These are phyloP conservation scores for Panus rudis DNA, from an alignment of 768 basidiomycete species.

Conservation along the genomic window DNA sequence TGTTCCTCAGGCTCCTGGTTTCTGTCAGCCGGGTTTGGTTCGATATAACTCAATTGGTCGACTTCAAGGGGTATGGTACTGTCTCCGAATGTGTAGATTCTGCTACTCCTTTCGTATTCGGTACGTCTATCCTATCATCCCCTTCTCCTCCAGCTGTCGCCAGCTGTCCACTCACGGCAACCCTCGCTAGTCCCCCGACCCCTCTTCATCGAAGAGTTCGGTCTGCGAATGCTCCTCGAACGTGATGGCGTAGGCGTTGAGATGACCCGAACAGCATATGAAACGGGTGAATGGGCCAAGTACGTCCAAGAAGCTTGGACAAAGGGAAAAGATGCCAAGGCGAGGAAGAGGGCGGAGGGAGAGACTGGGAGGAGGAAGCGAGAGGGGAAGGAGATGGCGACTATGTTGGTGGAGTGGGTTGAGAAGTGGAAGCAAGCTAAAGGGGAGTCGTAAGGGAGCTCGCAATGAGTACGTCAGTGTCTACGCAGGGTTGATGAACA, in stretches of 20 bases:
- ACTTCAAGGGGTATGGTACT: slow-evolving; percentile 68
- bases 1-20: slow-evolving; percentile 5
- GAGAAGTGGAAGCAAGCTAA: slow-evolving; percentile 20
- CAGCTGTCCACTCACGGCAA: background rate
- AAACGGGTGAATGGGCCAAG: slow-evolving; percentile 65
- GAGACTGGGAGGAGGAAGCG: slow-evolving; percentile 34
- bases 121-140: slow-evolving; percentile 27
- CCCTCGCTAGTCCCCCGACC: slow-evolving; percentile 56
- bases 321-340: slow-evolving; percentile 41
- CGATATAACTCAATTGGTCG: slow-evolving; percentile 3
- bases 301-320: slow-evolving; percentile 53
- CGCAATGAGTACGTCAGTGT: no score
- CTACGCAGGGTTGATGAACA: no score
- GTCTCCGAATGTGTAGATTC: slow-evolving; percentile 75
- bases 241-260: slow-evolving; percentile 64
- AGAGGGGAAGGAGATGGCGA: slow-evolving; percentile 42
- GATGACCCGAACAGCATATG: slow-evolving; percentile 56
- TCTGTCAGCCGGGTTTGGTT: slow-evolving; percentile 1
- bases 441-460: no score
- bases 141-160: background rate
- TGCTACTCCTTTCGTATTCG: slow-evolving; percentile 73
- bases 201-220: slow-evolving; percentile 76
- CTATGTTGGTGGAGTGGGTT: slow-evolving; percentile 46
- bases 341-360: slow-evolving; percentile 37
- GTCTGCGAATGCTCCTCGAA: slow-evolving; percentile 56